Base-by-base conservation (phyloP, 257 asterid genomes). In the Solanum arcanum region DNA sequence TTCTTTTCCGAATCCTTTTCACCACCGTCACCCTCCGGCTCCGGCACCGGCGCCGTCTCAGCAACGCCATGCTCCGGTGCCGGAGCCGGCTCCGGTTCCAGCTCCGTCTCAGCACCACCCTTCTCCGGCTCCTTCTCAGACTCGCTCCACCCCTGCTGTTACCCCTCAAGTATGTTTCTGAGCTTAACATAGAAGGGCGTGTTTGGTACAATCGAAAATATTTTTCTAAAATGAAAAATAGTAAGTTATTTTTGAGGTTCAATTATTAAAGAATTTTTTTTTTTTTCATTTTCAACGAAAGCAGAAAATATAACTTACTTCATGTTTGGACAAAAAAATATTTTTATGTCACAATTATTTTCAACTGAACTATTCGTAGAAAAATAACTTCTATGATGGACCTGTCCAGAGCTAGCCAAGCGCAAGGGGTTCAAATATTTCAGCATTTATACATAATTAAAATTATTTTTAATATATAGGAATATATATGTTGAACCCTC, bases 91-190 rank as follows among this genome's bases (percentile, higher is more conserved):
- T 42, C 14, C 72, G 31, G 3, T 89, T 86, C 15, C 70, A 29
- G n/a, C 91, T 37, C 92, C 91, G 59, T 6, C 83, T 83, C 86
- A 83, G 52, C 78, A 86, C 41, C 94, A 88, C 9, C 89, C 91
- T 41, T 78, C 92, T 84, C 89, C 91, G 11, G 83, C 90, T 16
- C 89, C 87, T 62, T 80, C 88, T 62, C 93, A 92, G 89, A 83
- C 96, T 47, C 92, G 94, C 56, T 92, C 98, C 33, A 89, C 89
- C 85, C 99, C 97, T 23, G 6, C 70, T 81, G 31, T 12, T 42
- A 90, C 93, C 56, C 96, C 98, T 41, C 98, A 92, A 87, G 99
- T 95, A 91, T 90, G 90, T 89, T 66, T 77, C 70, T n/a, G 44
- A 72, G 78, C 44, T 72, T 72, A 72, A 16, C 41, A 31, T 68